phyloP scores from a whole-genome alignment of 2,329 filamentous ascomycete genomes.

The Phyllosticta citrichinensis region DNA sequence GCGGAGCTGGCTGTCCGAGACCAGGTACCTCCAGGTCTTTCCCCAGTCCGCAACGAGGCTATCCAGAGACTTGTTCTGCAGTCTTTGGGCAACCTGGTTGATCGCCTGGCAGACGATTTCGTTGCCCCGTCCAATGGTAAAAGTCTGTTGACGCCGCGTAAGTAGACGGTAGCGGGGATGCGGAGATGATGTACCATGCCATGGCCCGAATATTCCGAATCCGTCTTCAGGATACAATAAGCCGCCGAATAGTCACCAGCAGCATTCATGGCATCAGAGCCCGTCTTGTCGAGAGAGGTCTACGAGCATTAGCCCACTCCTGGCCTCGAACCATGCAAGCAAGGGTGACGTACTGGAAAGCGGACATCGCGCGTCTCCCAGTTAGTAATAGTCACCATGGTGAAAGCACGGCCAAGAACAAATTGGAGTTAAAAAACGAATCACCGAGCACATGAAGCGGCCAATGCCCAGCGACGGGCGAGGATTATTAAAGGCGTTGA shows the following conservation, averaged over 20 bases:
- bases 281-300: constrained; percentile 94
- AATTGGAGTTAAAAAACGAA: too few relatives aligned
- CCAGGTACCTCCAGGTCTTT: constrained; percentile 82
- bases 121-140: constrained; percentile 82
- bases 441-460: neutral
- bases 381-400: constrained; percentile 39
- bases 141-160: constrained; percentile 39
- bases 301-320: constrained; percentile 16
- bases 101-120: constrained; percentile 86
- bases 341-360: constrained; percentile 32
- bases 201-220: constrained; percentile 60
- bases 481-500: neutral
- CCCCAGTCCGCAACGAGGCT: constrained; percentile 75
- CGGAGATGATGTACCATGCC: constrained; percentile 52
- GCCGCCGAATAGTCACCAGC: constrained; percentile 86
- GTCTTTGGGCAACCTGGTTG: constrained; percentile 62
- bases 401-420: too few relatives aligned
- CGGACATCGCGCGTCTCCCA: constrained; percentile 39
- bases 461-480: constrained; percentile 1
- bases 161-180: neutral
- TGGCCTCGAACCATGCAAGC: neutral
- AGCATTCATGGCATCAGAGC: constrained; percentile 93
- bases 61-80: constrained; percentile 63
- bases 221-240: constrained; percentile 85
- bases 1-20: constrained; percentile 78